phyloP scores from a whole-genome alignment of 768 basidiomycete species.

The Dictyophora rubrovolvata region DNA sequence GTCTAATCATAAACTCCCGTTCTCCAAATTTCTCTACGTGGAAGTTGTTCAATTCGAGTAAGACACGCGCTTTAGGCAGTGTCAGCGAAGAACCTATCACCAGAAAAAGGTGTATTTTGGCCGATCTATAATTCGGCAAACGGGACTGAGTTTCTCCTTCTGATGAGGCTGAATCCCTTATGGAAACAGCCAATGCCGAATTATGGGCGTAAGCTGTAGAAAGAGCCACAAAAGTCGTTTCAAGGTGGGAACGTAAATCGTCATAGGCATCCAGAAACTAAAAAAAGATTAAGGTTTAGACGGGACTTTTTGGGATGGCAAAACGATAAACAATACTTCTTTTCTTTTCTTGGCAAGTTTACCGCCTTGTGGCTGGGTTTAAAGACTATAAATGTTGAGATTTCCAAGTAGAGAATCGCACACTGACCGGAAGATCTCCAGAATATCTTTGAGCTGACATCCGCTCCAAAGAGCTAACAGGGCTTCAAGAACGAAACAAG shows the following conservation, averaged over 20 bases:
- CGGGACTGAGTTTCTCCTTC: neutral
- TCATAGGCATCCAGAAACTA: constrained; percentile 47
- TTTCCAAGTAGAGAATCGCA: neutral
- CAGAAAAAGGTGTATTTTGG: constrained; percentile 47
- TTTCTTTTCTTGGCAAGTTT: constrained; percentile 41
- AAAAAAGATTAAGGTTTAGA: neutral
- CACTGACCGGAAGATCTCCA: neutral
- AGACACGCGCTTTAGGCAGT: constrained; percentile 48
- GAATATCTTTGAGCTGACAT: neutral
- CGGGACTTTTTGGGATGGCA: neutral
- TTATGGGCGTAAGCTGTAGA: constrained; percentile 51
- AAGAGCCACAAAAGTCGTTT: constrained; percentile 63
- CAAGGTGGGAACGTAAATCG: constrained; percentile 60
- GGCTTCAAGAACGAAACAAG: constrained; percentile 1
- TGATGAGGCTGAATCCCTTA: neutral
- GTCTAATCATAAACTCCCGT: neutral
- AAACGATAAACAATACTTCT: constrained; percentile 29
- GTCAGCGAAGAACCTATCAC: constrained; percentile 47
- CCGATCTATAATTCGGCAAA: constrained; percentile 3
- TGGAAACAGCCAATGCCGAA: neutral
- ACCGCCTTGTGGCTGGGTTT: constrained; percentile 34
- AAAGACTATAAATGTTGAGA: neutral
- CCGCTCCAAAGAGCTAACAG: constrained; percentile 1
- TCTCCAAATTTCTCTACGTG: constrained; percentile 32
- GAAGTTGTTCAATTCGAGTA: constrained; percentile 56